Conservation (phyloP, 1,139 yeast species). For the Hyphopichia burtonii region DNA sequence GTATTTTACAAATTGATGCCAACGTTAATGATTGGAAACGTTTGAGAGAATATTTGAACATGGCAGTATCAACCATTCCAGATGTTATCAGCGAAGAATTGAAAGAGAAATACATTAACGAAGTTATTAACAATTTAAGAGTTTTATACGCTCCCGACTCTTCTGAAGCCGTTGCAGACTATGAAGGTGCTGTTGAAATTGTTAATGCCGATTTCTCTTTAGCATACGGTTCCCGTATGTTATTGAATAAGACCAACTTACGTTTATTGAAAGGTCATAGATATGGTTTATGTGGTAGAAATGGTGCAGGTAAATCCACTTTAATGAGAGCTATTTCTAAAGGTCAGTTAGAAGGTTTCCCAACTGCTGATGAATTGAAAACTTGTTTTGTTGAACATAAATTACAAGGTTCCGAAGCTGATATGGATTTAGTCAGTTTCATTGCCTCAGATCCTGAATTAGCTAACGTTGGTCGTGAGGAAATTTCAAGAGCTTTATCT, state of each 20-base stretch:
- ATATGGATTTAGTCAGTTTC: slow-evolving; percentile 81
- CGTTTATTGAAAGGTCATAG: slow-evolving; percentile 92
- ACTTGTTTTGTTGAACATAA: slow-evolving; percentile 98
- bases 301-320: slow-evolving; percentile 98
- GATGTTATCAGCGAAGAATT: slow-evolving; percentile 30
- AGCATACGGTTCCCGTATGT: slow-evolving; percentile 97
- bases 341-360: slow-evolving; percentile 98
- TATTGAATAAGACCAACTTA: slow-evolving; percentile 85
- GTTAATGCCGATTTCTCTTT: slow-evolving; percentile 93
- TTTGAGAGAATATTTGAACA: slow-evolving; percentile 54
- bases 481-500: slow-evolving; percentile 71
- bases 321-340: slow-evolving; percentile 95
- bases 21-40: slow-evolving; percentile 91
- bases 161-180: slow-evolving; percentile 57
- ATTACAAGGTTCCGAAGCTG: slow-evolving; percentile 93
- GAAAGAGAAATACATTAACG: slow-evolving; percentile 41
- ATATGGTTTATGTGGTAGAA: slow-evolving; percentile 97
- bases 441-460: slow-evolving; percentile 91
- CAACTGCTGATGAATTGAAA: slow-evolving; percentile 79
- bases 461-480: slow-evolving; percentile 57
- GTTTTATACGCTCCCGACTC: slow-evolving; percentile 65
- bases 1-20: slow-evolving; percentile 66
- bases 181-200: slow-evolving; percentile 67
- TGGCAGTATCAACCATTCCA: slow-evolving; percentile 36
- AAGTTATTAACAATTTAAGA: slow-evolving; percentile 57